These are phyloP conservation scores for Xylaria bambusicola DNA, from an alignment of 495 filamentous ascomycete genomes.

Conservation along the genomic window DNA sequence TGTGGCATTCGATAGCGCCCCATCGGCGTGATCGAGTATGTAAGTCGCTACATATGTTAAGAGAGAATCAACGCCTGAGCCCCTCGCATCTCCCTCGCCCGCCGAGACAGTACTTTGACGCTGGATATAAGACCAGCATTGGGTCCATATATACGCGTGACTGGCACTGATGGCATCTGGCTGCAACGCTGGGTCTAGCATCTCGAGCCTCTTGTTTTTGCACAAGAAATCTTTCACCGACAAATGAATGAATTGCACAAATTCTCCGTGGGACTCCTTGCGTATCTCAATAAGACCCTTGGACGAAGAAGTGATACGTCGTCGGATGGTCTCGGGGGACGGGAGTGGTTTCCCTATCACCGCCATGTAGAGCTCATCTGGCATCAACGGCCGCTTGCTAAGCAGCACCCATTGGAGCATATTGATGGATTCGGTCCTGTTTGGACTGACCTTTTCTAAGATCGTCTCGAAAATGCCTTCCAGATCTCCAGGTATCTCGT, in stretches of 20 bases:
- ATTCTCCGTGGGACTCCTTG: not conserved
- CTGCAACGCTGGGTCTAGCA: slow-evolving; percentile 15
- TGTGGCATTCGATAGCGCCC: slow-evolving; percentile 1
- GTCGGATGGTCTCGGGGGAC: slow-evolving; percentile 11
- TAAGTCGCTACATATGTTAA: not conserved
- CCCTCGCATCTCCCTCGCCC: not conserved
- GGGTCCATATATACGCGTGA: slow-evolving; percentile 13
- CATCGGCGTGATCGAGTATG: slow-evolving; percentile 16
- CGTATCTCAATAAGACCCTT: slow-evolving; percentile 22
- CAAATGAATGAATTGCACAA: slow-evolving; percentile 27
- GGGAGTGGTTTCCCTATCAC: not conserved
- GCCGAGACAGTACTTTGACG: not conserved
- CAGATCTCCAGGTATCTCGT: slow-evolving; percentile 6
- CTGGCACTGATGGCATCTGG: not conserved
- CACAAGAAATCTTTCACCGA: slow-evolving; percentile 26
- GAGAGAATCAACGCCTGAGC: not conserved
- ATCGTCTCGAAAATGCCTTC: slow-evolving; percentile 12
- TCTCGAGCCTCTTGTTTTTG: slow-evolving; percentile 14
- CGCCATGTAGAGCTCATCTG: slow-evolving; percentile 20
- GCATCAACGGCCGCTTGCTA: not conserved
- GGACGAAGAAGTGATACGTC: slow-evolving; percentile 24
- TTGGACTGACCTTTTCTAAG: not conserved
- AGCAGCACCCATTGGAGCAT: slow-evolving; percentile 24
- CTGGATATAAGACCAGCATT: slow-evolving; percentile 1
- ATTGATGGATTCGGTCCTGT: slow-evolving; percentile 9